Evolutionary conservation across 352 stramenopile genomes (phyloP), one percentile per base, ranked within the genome.

Genomic region (Phytophthora constricta): DNA sequence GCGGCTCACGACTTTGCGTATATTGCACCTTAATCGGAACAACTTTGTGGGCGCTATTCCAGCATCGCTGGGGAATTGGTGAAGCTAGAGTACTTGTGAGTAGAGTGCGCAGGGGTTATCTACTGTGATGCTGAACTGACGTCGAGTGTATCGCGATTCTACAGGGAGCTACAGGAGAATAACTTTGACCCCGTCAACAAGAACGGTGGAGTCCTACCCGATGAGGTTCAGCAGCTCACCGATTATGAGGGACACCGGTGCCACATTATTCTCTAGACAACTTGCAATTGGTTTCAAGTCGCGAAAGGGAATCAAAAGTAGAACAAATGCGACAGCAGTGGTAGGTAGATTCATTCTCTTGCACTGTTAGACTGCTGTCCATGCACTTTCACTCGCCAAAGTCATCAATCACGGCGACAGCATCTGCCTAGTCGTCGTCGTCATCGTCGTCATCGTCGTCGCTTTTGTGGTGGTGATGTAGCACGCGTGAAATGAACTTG

Each of bases 21-120:
- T 78, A n/a, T 70, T 92, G 25, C 78, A 76, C 13, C 74, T 92
- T 27, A 75, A 92, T 43, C 62, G 65, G 47, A 92, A 92, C 47
- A 68, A 73, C 28, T 79, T 92, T 42, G 39, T 77, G 1, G 82
- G 84, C 0, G 10, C 45, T 10, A 58, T 92, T 25, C 84, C 84
- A 4, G 20, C 62, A 26, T 78, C 78, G 4, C 45, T 91, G 22
- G 70, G 74, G 1, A 58, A 75, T 65, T 92, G 43, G 62, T 47
- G 1, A 75, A 77, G 5, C 64, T 92, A 4, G 63, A 90, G 53
- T 87, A 83, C 49, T 63, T 92, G 83, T 91, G 58, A 55, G 82
- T 63, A 28, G 17, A n/a, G 11, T 28, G 7, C 13, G 13, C 31
- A 7, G 31, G 7, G 31, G 31, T 37, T 37, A 13, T 37, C 31